These are phyloP conservation scores for Hypoxylon sp. DNA, from an alignment of 2,329 filamentous ascomycete species.

Conservation along the genomic window DNA sequence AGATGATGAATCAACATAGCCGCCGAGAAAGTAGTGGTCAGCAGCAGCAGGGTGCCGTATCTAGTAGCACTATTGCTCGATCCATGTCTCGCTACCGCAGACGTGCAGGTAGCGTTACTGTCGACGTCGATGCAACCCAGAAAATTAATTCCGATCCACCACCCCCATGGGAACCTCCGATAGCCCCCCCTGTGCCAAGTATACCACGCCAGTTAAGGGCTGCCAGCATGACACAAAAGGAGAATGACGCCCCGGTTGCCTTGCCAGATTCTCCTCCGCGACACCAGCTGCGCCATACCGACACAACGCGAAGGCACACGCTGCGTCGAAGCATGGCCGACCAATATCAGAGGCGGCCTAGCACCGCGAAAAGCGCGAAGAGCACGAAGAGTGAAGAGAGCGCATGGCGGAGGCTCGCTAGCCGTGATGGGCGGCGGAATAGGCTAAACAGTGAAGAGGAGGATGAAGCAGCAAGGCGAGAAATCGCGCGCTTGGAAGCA, in stretches of 20 bases:
- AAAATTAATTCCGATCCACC: conserved; percentile 51
- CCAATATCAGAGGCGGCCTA: conserved; percentile 39
- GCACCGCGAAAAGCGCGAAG: conserved; percentile 40
- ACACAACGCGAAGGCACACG: conserved; percentile 38
- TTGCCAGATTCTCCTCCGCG: conserved; percentile 39
- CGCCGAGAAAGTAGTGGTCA: conserved; percentile 42
- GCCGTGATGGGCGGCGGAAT: conserved; percentile 41
- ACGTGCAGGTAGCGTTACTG: conserved; percentile 49
- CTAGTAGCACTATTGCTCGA: conserved; percentile 52
- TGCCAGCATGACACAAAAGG: conserved; percentile 43
- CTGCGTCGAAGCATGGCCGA: conserved; percentile 43
- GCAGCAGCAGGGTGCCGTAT: conserved; percentile 39
- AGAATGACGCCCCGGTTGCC: conserved; percentile 34
- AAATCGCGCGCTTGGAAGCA: conserved; percentile 61
- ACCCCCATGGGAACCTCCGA: conserved; percentile 42
- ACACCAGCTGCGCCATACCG: conserved; percentile 46
- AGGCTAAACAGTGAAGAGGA: conserved; percentile 44
- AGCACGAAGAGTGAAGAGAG: conserved; percentile 43
- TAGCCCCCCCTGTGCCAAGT: conserved; percentile 52
- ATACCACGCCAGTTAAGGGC: conserved; percentile 50
- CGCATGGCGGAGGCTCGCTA: conserved; percentile 42
- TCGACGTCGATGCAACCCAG: conserved; percentile 49
- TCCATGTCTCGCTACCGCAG: conserved; percentile 57
- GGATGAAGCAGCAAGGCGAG: conserved; percentile 54
- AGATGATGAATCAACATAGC: conserved; percentile 35